phyloP scores from a whole-genome alignment of 371 early-diverging fungal species.

The Zychaea mexicana region DNA sequence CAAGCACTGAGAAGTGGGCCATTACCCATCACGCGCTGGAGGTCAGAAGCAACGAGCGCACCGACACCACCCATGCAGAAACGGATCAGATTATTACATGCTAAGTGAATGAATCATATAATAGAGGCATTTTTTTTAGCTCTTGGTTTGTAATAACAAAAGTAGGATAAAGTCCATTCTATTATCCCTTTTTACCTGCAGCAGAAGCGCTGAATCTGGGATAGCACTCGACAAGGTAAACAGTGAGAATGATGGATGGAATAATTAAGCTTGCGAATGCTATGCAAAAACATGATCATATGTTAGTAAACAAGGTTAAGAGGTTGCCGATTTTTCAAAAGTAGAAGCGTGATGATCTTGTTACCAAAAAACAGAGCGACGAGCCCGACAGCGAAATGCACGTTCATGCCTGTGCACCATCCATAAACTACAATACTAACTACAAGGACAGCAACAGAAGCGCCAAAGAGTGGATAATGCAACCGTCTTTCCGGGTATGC shows the following conservation, averaged over 20 bases:
- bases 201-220: conserved; percentile 38
- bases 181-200: not conserved
- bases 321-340: no score
- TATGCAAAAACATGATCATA: not conserved
- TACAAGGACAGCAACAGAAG: conserved; percentile 19
- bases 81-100: conserved; percentile 43
- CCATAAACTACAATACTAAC: conserved; percentile 34
- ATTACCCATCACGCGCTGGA: conserved; percentile 26
- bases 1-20: conserved; percentile 13
- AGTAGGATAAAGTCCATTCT: not conserved
- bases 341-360: no score
- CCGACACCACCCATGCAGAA: conserved; percentile 40
- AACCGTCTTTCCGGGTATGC: conserved; percentile 41
- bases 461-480: conserved; percentile 23
- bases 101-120: conserved; percentile 13
- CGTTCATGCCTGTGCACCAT: conserved; percentile 40
- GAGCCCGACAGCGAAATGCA: conserved; percentile 42
- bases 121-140: not conserved
- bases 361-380: conserved; percentile 40
- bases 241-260: conserved; percentile 31
- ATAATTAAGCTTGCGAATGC: conserved; percentile 36
- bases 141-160: not conserved
- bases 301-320: not conserved
- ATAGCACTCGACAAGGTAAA: conserved; percentile 47
- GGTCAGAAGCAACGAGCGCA: conserved; percentile 33